Base-by-base conservation (phyloP, 805 yeast genomes). In the Kodamaea nitidulidarum region DNA sequence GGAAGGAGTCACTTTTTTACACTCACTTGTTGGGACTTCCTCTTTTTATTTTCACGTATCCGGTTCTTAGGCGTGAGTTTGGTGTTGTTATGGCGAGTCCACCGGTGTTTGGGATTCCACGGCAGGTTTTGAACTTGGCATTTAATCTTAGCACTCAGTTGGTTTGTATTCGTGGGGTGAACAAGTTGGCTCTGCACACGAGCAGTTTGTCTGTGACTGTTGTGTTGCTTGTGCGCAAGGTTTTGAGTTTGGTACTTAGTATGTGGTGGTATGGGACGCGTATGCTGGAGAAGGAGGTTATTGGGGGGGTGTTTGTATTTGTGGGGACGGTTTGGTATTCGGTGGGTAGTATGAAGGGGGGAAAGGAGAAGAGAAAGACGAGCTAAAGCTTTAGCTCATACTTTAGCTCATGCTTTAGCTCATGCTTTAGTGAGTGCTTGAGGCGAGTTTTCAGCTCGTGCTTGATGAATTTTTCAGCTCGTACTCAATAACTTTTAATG, bases 121-220 rank as follows among this genome's bases (percentile, higher is more conserved):
- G 28, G 14, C 56, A 49, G 30, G 16, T 43, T 3, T 25, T 44
- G 10, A 40, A 44, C 22, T 43, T 58, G 16, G 38, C 32, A 3
- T 16, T 50, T 4, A 58, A 58, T 36, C 45, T 51, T 17, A 35
- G 36, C 2, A 34, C 63, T 5, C 64, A 58, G 41, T 54, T 48
- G 46, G 37, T 78, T 3, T 84, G 95, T 52, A 76, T 81, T 1
- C 60, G 75, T 9, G 88, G 91, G 4, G 91, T 84, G 9, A 81
- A 80, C 51, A 66, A 65, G 50, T 60, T 84, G 16, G 78, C 81
- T 0, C 76, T 82, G 14, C 55, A 55, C 6, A 70, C 81, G 1
- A 65, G 75, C n/a, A 82, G 90, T 0, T 54, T 84, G 31, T 79
- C 86, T 0, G 74, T 84, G 2, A 71, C 80, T 0, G 74, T 84